phyloP scores from a whole-genome alignment of 495 filamentous ascomycete genomes.

The Annulohypoxylon moriforme region DNA sequence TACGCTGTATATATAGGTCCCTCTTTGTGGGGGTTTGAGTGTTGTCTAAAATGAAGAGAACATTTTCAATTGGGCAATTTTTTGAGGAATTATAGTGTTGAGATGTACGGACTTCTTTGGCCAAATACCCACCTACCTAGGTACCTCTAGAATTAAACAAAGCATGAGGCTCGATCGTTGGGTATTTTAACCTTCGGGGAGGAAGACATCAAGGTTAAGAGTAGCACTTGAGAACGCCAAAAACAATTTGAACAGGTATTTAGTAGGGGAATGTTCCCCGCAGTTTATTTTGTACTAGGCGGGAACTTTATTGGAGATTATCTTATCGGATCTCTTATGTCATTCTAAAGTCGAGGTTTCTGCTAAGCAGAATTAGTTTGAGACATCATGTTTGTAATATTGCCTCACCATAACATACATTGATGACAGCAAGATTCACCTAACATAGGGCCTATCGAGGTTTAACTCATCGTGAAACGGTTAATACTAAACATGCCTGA shows the following conservation, averaged over 20 bases:
- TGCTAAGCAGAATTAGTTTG: background rate
- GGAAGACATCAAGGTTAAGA: background rate
- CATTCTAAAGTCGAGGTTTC: too few species aligned
- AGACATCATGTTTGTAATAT: slow-evolving; percentile 6
- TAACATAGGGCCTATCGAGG: background rate
- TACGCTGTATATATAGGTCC: too few species aligned
- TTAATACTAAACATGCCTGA: slow-evolving; percentile 31
- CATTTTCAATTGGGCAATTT: background rate
- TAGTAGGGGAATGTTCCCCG: background rate
- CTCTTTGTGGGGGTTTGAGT: background rate
- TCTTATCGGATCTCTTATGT: slow-evolving; percentile 28
- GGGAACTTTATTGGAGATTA: slow-evolving; percentile 4
- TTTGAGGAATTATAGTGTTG: background rate
- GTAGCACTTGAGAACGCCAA: too few species aligned
- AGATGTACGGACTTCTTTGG: background rate
- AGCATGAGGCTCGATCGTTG: background rate
- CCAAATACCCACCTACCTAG: background rate
- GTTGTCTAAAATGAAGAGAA: background rate
- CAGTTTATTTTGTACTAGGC: background rate
- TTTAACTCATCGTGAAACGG: background rate
- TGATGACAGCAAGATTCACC: background rate
- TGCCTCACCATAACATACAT: background rate
- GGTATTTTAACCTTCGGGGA: background rate
- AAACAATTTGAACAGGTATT: background rate
- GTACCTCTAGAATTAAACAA: background rate